Evolutionary conservation across 306 rosid species (phyloP), one percentile per base, ranked within the genome.

Genomic region (Cicer arietinum): DNA sequence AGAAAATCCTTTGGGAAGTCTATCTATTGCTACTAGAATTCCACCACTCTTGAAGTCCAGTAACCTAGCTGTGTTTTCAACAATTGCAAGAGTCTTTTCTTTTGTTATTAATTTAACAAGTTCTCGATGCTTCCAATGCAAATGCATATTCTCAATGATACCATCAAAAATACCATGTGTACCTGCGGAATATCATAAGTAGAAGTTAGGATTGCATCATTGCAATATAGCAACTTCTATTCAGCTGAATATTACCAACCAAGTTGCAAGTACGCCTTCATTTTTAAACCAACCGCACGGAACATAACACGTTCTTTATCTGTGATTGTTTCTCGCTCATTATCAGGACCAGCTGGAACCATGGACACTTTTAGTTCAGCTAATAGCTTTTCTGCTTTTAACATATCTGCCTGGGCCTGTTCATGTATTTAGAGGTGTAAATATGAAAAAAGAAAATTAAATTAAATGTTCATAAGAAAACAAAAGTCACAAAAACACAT

Each of bases 291-390:
- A 88, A 92, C 90, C 50, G 86, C 75, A 64, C 96, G 93, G 69
- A 94, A 89, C 98, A 90, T 94, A 75, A 83, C 90, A 1, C 98
- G 87, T 64, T 95, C 99, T 89, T 94, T 98, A 79, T 95, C 99
- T 63, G 99, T 90, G 75, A 92, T 84, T 75, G 96, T 89, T 88
- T 95, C 99, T 79, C 87, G 91, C 77, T 90, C 92, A 74, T 85
- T 81, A 85, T 89, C 96, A 67, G 96, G 93, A 75, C 89, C 88
- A 53, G 86, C 86, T 75, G 92, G 98, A 79, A 92, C 77, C 93
- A 94, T 78, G 43, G 95, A 90, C 3, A 85, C 88, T 84, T 92
- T 96, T 72, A 92, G 81, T 82, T 86, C 92, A 63, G 85, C 67
- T 52, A 89, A 81, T 63, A 92, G 84, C 66, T 30, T 89, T 80